Evolutionary conservation across 306 rosid species (phyloP).

Genomic region (cucumber (Cucumis sativus)): DNA sequence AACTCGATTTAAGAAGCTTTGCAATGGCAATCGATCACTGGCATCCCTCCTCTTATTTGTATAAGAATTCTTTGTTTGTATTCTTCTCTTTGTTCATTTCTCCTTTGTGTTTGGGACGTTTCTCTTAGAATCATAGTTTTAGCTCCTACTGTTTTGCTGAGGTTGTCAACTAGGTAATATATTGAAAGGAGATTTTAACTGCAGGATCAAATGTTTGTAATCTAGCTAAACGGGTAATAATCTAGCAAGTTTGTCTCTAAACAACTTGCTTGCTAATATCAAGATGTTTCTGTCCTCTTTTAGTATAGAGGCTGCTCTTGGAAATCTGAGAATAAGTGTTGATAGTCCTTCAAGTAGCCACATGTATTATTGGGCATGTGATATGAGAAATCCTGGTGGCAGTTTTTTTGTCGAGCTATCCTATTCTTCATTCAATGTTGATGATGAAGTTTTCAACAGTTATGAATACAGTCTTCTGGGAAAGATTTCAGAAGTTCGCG

Average conservation of each 20-base stretch:
- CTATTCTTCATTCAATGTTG: conserved; percentile 63
- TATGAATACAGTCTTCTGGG: conserved; percentile 83
- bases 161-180: not conserved
- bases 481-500: conserved; percentile 91
- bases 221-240: too few relatives aligned
- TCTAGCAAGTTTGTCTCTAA: conserved; percentile 79
- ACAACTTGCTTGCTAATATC: conserved; percentile 71
- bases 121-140: not conserved
- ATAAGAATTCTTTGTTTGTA: not conserved
- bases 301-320: too few relatives aligned
- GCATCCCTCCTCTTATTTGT: not conserved
- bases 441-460: conserved; percentile 84
- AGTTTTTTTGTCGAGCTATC: conserved; percentile 92
- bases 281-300: conserved; percentile 29
- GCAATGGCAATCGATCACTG: not conserved
- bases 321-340: too few relatives aligned
- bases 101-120: not conserved
- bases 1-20: not conserved
- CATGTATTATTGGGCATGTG: conserved; percentile 23
- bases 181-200: conserved; percentile 6
- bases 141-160: not conserved
- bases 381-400: conserved; percentile 96
- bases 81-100: not conserved
- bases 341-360: too few relatives aligned
- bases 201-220: conserved; percentile 24